Evolutionary conservation across 176 grass and related monocot genomes (phyloP), one percentile per base, ranked within the genome.

Genomic region (Hsuehochloa calcarea): DNA sequence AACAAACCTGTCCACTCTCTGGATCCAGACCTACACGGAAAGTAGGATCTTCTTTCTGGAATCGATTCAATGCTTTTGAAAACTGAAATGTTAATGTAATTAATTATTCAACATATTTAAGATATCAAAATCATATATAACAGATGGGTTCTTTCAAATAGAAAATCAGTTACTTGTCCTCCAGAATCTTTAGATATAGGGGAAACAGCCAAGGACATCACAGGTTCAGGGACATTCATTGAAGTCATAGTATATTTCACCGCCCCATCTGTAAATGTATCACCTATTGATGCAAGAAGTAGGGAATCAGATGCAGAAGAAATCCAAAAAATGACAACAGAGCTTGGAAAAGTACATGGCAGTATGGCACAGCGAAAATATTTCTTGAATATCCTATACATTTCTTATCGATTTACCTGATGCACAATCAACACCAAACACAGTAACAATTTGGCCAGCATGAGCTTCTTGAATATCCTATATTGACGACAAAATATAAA

Each of bases 401-500:
- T 85, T 35, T 43, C 76, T 61, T 13, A 31, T 87, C 8, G 43
- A 25, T 54, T 40, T 75, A 92, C 93, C 96, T 84, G 96, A 98
- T 25, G 93, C 91, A 78, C 96, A 95, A 89, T 98, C 96, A 45
- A 98, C 93, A 81, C 96, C 96, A 90, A 98, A 98, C 23, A 98
- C 96, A 78, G 96, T 93, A 92, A 95, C 96, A 81, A 98, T 98
- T 84, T 98, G 96, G 43, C 96, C 96, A 89, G 93, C 87, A 89
- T 94, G 93, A 59, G 96, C 96, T 86, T 98, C 91, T 86, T 95
- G 96, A 87, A 98, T 98, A 86, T 98, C 96, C 96, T 98, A 89
- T 29, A 86, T 83, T 73, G 60, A 83, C 12, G 41, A 68, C 17
- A 65, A 40, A 73, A 59, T 34, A 74, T 68, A 60, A 74, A 77